Evolutionary conservation across 164 flowering plant species (phyloP), one percentile per base, ranked within the genome.

Genomic region (Magnolia officinalis): DNA sequence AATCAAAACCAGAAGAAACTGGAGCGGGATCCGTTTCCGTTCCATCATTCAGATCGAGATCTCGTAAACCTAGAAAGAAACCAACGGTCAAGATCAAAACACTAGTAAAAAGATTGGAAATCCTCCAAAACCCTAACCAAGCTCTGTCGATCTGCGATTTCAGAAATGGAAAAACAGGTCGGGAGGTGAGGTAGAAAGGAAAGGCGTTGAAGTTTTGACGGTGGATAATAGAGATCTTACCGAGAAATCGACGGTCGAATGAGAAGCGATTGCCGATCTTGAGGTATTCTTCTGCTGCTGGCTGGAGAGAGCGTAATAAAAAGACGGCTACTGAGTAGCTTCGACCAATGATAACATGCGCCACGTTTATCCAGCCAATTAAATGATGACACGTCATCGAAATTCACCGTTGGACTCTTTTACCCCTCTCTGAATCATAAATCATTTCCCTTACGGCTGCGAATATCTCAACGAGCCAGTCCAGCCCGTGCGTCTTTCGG

Each of bases 1-100:
- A 6, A 76, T 9, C 66, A 83, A 71, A 26, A 82, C 66, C 68
- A 84, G n/a, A 26, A 74, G 76, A 55, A 72, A 69, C 19, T 67
- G 65, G 18, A 71, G 74, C 67, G 67, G 59, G 63, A 71, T 58
- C 72, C 74, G 72, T 19, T 70, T 77, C 63, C 75, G 75, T 74
- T 74, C 86, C 84, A 74, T 80, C 72, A 70, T 55, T 16, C 16
- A 55, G 13, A 55, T 55, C 61, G 13, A 55, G 61, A 55, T 55
- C 61, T 55, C 61, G 18, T 55, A 11, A 11, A 55, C 61, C 61
- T 10, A 37, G 1, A 16, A 37, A 37, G 45, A 37, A 37, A 37
- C 45, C 45, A 37, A 5, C 45, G 45, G 61, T 16, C 16, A 11
- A 55, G 61, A 55, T 55, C 61, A 55, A 55, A 37, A 37, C 45